Percentiles rank a stretch among this genome's conserved stretches.
phyloP scores from a whole-genome alignment of 306 rosid species.

The Cicer cuneatum region DNA sequence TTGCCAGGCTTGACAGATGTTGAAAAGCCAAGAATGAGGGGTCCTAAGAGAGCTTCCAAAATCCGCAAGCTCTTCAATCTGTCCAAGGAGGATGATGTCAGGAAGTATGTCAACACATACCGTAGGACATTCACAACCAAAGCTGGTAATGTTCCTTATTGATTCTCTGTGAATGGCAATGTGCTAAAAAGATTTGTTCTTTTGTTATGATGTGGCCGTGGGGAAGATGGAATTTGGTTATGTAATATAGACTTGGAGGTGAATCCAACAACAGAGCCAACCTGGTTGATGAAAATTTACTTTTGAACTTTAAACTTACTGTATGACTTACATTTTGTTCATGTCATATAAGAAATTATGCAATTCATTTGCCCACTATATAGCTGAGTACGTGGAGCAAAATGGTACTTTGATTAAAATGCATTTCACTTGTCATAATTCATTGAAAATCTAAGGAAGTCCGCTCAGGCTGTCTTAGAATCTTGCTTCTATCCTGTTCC shows the following conservation, averaged over 20 bases:
- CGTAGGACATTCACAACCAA: slow-evolving; percentile 49
- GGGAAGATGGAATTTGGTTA: not conserved
- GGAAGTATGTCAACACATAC: slow-evolving; percentile 55
- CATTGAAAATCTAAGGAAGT: not conserved
- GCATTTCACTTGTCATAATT: not conserved
- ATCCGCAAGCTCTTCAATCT: slow-evolving; percentile 51
- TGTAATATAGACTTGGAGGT: not conserved
- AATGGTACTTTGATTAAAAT: not conserved
- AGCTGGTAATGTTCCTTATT: slow-evolving; percentile 38
- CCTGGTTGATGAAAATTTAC: not conserved
- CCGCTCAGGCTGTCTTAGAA: not conserved
- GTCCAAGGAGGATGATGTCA: slow-evolving; percentile 53
- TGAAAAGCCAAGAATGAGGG: slow-evolving; percentile 56
- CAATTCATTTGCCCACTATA: not conserved
- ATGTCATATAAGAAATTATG: not conserved
- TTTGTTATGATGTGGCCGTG: not conserved
- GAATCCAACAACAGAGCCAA: not conserved
- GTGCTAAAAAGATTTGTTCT: not conserved
- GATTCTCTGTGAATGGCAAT: not conserved
- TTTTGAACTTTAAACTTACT: not conserved
- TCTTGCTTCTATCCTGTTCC: not conserved
- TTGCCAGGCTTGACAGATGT: slow-evolving; percentile 50
- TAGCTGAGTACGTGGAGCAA: not conserved
- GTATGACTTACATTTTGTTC: not conserved
- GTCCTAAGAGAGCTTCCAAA: slow-evolving; percentile 52